Conservation (phyloP, 2,329 filamentous ascomycete genomes). For the Aphanocladium album region DNA sequence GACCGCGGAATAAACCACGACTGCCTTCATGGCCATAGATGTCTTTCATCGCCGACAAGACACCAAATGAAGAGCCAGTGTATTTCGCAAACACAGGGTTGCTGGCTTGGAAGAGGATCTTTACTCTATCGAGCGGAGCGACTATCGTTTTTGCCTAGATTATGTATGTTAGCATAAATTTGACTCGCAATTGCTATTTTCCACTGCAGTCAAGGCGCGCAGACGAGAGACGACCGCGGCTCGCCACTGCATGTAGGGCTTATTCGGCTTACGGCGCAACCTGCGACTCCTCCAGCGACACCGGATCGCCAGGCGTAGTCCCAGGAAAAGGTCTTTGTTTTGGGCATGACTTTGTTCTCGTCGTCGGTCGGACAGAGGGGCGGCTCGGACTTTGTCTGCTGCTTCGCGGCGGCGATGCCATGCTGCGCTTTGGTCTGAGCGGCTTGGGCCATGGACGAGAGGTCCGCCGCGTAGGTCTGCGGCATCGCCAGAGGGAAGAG, state of each 20-base stretch:
- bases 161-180: not conserved
- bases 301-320: slow-evolving; percentile 83
- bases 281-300: slow-evolving; percentile 82
- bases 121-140: slow-evolving; percentile 92
- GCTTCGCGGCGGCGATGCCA: slow-evolving; percentile 23
- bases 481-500: slow-evolving; percentile 18
- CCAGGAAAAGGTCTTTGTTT: slow-evolving; percentile 57
- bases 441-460: slow-evolving; percentile 55
- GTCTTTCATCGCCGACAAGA: slow-evolving; percentile 74
- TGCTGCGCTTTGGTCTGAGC: slow-evolving; percentile 31
- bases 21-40: slow-evolving; percentile 74
- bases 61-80: slow-evolving; percentile 79
- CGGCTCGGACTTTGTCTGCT: slow-evolving; percentile 30
- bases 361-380: slow-evolving; percentile 47
- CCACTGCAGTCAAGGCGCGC: not conserved
- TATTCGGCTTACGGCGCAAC: slow-evolving; percentile 69
- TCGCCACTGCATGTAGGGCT: not conserved
- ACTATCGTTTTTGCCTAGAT: slow-evolving; percentile 87
- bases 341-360: slow-evolving; percentile 38
- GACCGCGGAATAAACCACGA: slow-evolving; percentile 80
- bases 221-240: not conserved
- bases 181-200: not conserved
- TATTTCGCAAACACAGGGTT: slow-evolving; percentile 95
- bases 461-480: slow-evolving; percentile 45
- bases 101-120: slow-evolving; percentile 95